These are phyloP conservation scores for Cochlearia excelsa DNA, from an alignment of 345 rosid genomes.

Conservation along the genomic window DNA sequence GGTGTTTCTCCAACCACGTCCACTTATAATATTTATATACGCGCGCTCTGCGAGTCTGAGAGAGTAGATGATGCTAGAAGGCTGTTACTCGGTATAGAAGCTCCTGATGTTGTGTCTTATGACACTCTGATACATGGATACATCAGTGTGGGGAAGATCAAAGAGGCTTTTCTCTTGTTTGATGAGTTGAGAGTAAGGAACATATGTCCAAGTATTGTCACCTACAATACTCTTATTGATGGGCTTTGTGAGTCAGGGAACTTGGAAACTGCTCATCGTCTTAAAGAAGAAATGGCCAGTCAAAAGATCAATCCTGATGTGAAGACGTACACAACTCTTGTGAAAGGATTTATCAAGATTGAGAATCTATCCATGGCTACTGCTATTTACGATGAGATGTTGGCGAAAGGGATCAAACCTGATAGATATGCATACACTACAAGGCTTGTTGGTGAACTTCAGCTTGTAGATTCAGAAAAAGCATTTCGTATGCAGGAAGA, in stretches of 20 bases:
- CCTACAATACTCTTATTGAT: constrained; percentile 64
- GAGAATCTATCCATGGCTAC: constrained; percentile 50
- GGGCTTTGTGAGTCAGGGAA: constrained; percentile 63
- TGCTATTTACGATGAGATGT: constrained; percentile 56
- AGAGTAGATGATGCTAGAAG: constrained; percentile 52
- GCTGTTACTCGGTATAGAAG: constrained; percentile 41
- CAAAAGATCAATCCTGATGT: constrained; percentile 57
- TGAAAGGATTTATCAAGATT: constrained; percentile 51
- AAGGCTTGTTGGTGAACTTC: constrained; percentile 50
- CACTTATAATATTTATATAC: constrained; percentile 50
- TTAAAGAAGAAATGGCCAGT: constrained; percentile 59
- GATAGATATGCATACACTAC: constrained; percentile 54
- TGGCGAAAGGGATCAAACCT: constrained; percentile 49
- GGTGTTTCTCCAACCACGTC: constrained; percentile 43
- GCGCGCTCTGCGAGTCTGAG: constrained; percentile 49
- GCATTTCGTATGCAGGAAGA: constrained; percentile 59
- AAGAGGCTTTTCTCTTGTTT: constrained; percentile 62
- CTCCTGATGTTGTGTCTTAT: constrained; percentile 63
- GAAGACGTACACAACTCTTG: constrained; percentile 60
- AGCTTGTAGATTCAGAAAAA: constrained; percentile 45
- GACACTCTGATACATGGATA: constrained; percentile 62
- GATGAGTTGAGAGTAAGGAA: constrained; percentile 45
- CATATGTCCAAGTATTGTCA: constrained; percentile 46
- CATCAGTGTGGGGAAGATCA: constrained; percentile 48
- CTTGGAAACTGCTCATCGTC: constrained; percentile 47